Conservation (phyloP, 2,329 filamentous ascomycete genomes). For the Colletotrichum spaethianum region DNA sequence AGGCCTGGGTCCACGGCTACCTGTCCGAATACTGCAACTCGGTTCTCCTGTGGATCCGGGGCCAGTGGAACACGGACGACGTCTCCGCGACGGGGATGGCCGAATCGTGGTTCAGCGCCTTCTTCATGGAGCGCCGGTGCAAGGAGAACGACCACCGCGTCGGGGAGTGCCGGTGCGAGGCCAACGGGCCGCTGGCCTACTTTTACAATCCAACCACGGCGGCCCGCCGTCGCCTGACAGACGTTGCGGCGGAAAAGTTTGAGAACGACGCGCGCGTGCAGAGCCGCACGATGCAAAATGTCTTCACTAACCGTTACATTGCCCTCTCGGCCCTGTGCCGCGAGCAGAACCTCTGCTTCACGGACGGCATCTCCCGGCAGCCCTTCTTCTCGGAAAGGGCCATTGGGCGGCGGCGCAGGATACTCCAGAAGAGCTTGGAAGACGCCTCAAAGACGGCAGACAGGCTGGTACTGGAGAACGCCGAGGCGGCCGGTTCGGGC, state of each 20-base stretch:
- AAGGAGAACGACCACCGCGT: constrained; percentile 35
- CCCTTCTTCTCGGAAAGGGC: constrained; percentile 25
- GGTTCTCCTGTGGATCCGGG: constrained; percentile 22
- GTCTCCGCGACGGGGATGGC: neutral
- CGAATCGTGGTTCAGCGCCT: constrained; percentile 19
- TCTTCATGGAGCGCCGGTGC: constrained; percentile 37
- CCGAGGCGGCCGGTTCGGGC: neutral
- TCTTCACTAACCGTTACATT: constrained; percentile 13
- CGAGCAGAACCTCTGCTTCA: constrained; percentile 24
- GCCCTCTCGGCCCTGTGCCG: constrained; percentile 9
- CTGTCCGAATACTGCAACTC: constrained; percentile 13
- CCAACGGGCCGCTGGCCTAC: constrained; percentile 29
- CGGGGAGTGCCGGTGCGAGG: constrained; percentile 35
- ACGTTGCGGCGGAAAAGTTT: constrained; percentile 5
- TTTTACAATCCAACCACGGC: constrained; percentile 40
- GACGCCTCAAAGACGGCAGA: neutral
- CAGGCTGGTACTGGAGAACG: constrained; percentile 5
- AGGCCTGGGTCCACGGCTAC: constrained; percentile 30
- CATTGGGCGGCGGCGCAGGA: constrained; percentile 13
- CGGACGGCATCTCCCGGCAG: constrained; percentile 25
- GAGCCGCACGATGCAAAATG: neutral
- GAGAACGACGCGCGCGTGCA: constrained; percentile 9
- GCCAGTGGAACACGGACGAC: neutral
- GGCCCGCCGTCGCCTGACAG: constrained; percentile 25
- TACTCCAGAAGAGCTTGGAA: constrained; percentile 4